Evolutionary conservation across 2,329 filamentous ascomycete genomes (phyloP).

Genomic region (Trichoderma endophyticum): DNA sequence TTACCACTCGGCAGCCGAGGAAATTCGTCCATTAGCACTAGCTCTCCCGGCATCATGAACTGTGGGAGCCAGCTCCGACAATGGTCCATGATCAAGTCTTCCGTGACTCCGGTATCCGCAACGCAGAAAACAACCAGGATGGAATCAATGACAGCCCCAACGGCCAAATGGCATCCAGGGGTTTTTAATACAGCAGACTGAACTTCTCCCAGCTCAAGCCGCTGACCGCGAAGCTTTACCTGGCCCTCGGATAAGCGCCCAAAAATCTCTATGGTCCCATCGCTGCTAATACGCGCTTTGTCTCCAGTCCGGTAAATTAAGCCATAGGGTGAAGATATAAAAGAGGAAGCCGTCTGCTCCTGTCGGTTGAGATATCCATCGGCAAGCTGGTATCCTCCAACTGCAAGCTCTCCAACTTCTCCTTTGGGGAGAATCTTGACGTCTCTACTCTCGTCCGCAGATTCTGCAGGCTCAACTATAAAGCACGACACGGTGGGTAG

Average conservation of each 20-base stretch:
- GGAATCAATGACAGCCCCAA: slow-evolving; percentile 64
- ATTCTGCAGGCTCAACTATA: slow-evolving; percentile 51
- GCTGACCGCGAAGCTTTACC: slow-evolving; percentile 81
- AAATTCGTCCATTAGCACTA: slow-evolving; percentile 61
- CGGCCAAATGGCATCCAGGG: slow-evolving; percentile 59
- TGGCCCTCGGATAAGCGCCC: slow-evolving; percentile 78
- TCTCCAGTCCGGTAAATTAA: slow-evolving; percentile 82
- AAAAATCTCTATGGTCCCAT: slow-evolving; percentile 76
- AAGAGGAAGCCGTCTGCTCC: slow-evolving; percentile 69
- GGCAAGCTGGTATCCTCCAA: slow-evolving; percentile 79
- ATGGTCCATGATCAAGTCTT: slow-evolving; percentile 49
- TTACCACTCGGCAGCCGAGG: slow-evolving; percentile 82
- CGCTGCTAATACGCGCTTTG: slow-evolving; percentile 64
- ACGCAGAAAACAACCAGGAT: slow-evolving; percentile 74
- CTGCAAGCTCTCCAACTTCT: slow-evolving; percentile 72
- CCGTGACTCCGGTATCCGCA: slow-evolving; percentile 37
- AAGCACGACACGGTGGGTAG: slow-evolving; percentile 79
- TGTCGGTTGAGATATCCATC: slow-evolving; percentile 77
- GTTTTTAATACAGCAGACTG: slow-evolving; percentile 66
- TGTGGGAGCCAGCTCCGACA: slow-evolving; percentile 74
- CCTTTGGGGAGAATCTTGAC: slow-evolving; percentile 60
- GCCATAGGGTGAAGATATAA: slow-evolving; percentile 66
- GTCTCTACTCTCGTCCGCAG: slow-evolving; percentile 23
- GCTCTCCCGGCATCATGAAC: slow-evolving; percentile 79
- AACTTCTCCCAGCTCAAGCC: slow-evolving; percentile 76